phyloP scores from a whole-genome alignment of 1,284 basidiomycete genomes.

The Pyrrhoderma noxium region DNA sequence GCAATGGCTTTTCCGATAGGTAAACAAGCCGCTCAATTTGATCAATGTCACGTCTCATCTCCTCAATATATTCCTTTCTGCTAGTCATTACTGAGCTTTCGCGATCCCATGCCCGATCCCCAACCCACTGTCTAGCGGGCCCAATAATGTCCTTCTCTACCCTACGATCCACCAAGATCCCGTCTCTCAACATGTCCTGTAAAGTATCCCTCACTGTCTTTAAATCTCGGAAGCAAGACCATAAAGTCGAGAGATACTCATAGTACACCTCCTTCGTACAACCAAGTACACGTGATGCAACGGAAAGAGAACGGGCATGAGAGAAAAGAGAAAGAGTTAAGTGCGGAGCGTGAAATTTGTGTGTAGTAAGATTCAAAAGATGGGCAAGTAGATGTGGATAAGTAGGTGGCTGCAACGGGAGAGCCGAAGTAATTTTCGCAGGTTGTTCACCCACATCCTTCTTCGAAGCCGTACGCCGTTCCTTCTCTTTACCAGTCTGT shows the following conservation, averaged over 20 bases:
- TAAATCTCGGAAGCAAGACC: constrained; percentile 76
- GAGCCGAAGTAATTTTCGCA: constrained; percentile 7
- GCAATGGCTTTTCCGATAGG: too few relatives aligned
- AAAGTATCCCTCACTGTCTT: constrained; percentile 63
- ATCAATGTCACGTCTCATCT: too few relatives aligned
- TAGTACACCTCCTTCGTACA: constrained; percentile 83
- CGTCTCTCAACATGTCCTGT: constrained; percentile 57
- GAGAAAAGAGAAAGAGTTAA: constrained; percentile 80
- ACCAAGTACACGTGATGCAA: constrained; percentile 77
- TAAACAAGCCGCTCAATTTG: too few relatives aligned
- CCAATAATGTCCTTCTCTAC: too few relatives aligned
- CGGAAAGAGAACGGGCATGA: constrained; percentile 63
- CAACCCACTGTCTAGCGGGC: too few relatives aligned
- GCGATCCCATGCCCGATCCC: too few relatives aligned
- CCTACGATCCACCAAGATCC: too few relatives aligned
- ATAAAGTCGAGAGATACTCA: constrained; percentile 72
- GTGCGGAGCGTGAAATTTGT: constrained; percentile 71
- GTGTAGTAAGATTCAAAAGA: constrained; percentile 69
- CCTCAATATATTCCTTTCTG: too few relatives aligned
- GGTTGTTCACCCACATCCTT: not conserved
- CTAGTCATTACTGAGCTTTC: too few relatives aligned
- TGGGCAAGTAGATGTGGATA: constrained; percentile 71
- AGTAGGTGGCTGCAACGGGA: constrained; percentile 43
- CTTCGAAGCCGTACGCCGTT: too few relatives aligned
- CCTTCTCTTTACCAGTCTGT: too few relatives aligned